Percentiles rank a stretch among this genome's conserved stretches.
phyloP scores from a whole-genome alignment of 2,329 filamentous ascomycete genomes.

The Hypoxylon sp. region DNA sequence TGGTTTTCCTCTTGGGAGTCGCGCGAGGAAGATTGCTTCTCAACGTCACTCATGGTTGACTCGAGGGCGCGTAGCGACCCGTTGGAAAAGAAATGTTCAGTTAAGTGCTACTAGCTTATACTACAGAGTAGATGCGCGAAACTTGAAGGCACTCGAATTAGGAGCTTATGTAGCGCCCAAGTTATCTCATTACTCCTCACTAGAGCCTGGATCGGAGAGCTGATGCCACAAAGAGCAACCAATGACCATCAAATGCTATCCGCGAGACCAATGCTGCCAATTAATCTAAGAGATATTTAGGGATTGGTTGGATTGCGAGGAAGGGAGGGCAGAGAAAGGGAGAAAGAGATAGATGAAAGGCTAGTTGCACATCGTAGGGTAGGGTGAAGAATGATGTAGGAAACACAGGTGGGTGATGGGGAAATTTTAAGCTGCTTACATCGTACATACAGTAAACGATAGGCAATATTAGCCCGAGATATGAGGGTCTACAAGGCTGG shows the following conservation, averaged over 20 bases:
- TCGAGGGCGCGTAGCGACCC: background rate
- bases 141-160: background rate
- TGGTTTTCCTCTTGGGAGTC: constrained; percentile 37
- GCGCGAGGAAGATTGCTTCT: constrained; percentile 40
- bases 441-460: constrained; percentile 6
- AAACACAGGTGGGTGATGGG: constrained; percentile 4
- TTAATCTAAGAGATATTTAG: constrained; percentile 6
- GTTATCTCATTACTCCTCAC: background rate
- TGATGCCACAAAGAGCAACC: background rate
- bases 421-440: constrained; percentile 1
- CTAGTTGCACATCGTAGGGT: too few species aligned
- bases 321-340: constrained; percentile 14
- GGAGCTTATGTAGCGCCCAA: background rate
- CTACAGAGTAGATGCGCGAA: background rate
- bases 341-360: constrained; percentile 8
- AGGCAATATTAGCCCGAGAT: constrained; percentile 16
- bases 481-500: constrained; percentile 1
- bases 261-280: constrained; percentile 7
- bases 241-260: too few species aligned
- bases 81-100: background rate
- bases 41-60: constrained; percentile 43
- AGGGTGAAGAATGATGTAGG: constrained; percentile 16
- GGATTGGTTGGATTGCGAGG: background rate
- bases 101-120: background rate
- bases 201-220: background rate